Base-by-base conservation (phyloP, 225 moss, liverwort and hornwort genomes). In the Marchantia paleacea region DNA sequence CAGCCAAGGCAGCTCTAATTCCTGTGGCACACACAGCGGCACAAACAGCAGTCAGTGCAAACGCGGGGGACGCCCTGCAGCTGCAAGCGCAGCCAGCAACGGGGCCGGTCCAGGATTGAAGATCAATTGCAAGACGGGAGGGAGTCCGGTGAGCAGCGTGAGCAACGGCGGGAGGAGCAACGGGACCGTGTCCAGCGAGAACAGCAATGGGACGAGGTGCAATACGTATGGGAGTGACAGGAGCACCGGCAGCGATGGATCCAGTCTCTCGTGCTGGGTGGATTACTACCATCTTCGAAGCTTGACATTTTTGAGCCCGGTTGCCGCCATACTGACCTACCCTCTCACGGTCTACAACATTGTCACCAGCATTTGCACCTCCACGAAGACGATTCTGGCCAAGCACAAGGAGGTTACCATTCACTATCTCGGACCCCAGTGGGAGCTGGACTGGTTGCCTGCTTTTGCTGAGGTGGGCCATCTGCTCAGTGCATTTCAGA, bases 361-460 rank as follows among this genome's bases (percentile, higher is more conserved):
- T 48, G 80, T 81, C 24, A 77, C 80, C 16, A 67, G 65, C 48
- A 28, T 84, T 5, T 84, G 84, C 70, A 54, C 30, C 52, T 49
- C 66, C 52, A 80, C 84, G 50, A 84, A 77, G 55, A 84, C 55
- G 16, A 75, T 84, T 48, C 68, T 84, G 14, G 64, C 69, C 20
- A 72, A 71, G 58, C 70, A 63, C 68, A 66, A 80, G 19, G 84
- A 84, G 75, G 80, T 77, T 12, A 76, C 72, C 25, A 69, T 84
- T 24, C 84, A 84, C 52, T 84, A 84, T 50, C 54, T 84, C 5
- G 70, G 76, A 7, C 84, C 84, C 4, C 69, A 76, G 55, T 75
- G 69, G 26, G 84, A 84, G 49, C 76, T 84, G 9, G 84, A 84
- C 76, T 84, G 84, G 84, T 31, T 76, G 26, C 84, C 84, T 30